Conservation (phyloP, 2,329 filamentous ascomycete genomes). For the Dothistroma pini region DNA sequence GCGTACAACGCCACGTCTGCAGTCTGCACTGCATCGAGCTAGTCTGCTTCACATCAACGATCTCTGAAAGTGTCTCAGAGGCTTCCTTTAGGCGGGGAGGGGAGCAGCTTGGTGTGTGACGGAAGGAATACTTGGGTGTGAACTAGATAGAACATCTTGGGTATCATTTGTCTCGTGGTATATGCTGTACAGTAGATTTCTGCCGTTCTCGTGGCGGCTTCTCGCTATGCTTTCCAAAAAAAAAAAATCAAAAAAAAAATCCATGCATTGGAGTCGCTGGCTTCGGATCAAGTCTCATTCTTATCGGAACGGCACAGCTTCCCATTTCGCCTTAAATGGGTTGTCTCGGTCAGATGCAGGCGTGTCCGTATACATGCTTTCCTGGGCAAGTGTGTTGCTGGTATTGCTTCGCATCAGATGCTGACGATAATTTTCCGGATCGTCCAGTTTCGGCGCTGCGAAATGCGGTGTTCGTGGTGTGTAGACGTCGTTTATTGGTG, state of each 20-base stretch:
- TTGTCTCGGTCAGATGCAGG: conserved; percentile 20
- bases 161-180: neutral
- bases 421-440: conserved; percentile 16
- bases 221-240: neutral
- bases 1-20: no score
- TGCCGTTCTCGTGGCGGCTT: neutral
- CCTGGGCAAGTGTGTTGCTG: conserved; percentile 3
- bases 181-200: neutral
- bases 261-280: no score
- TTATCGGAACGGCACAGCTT: conserved; percentile 18
- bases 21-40: no score
- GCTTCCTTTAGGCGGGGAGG: no score
- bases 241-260: no score
- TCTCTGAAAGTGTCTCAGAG: no score
- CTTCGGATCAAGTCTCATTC: no score
- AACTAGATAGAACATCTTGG: no score
- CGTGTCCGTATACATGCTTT: conserved; percentile 24
- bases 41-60: no score
- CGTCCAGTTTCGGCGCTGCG: conserved; percentile 7
- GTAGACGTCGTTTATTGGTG: conserved; percentile 19
- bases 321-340: conserved; percentile 23
- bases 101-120: no score
- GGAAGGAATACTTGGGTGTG: no score
- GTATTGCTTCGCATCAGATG: conserved; percentile 9
- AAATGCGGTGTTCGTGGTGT: conserved; percentile 23